phyloP scores from a whole-genome alignment of 2,329 filamentous ascomycete genomes.

The Eutypella sp. region DNA sequence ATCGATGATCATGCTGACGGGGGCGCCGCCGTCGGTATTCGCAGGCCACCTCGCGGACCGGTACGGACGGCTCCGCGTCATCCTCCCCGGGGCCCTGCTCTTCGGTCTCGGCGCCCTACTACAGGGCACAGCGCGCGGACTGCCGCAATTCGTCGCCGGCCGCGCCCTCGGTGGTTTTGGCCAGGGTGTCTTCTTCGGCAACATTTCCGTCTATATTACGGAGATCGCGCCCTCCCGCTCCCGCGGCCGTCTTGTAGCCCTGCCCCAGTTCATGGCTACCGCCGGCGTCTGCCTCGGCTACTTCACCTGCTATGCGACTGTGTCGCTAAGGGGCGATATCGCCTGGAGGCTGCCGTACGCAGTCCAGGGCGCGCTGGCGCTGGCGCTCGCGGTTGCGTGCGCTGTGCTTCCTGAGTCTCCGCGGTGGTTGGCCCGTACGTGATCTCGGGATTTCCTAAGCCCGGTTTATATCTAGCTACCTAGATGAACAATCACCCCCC shows the following conservation, averaged over 20 bases:
- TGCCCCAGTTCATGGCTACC: slow-evolving; percentile 48
- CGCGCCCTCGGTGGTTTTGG: slow-evolving; percentile 53
- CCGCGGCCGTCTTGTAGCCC: slow-evolving; percentile 45
- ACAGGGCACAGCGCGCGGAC: slow-evolving; percentile 40
- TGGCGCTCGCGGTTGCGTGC: slow-evolving; percentile 34
- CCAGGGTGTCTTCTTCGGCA: slow-evolving; percentile 53
- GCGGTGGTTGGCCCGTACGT: slow-evolving; percentile 51
- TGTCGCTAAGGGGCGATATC: slow-evolving; percentile 38
- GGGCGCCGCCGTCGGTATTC: slow-evolving; percentile 52
- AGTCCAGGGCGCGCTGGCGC: slow-evolving; percentile 37
- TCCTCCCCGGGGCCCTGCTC: slow-evolving; percentile 43
- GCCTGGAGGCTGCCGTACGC: slow-evolving; percentile 55
- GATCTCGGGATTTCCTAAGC: too few species aligned
- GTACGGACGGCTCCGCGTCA: slow-evolving; percentile 41
- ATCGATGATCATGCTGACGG: slow-evolving; percentile 54
- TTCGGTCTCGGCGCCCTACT: slow-evolving; percentile 50
- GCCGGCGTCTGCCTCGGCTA: slow-evolving; percentile 50
- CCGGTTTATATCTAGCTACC: too few species aligned
- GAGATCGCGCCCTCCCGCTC: slow-evolving; percentile 52
- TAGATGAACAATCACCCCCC: too few species aligned
- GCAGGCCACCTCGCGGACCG: slow-evolving; percentile 48
- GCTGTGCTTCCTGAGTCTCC: slow-evolving; percentile 49
- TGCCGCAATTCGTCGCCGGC: slow-evolving; percentile 51
- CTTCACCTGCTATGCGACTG: slow-evolving; percentile 55
- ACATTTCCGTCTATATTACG: slow-evolving; percentile 53